Evolutionary conservation across 768 basidiomycete genomes (phyloP).

Genomic region (Boletus rubescentipes): DNA sequence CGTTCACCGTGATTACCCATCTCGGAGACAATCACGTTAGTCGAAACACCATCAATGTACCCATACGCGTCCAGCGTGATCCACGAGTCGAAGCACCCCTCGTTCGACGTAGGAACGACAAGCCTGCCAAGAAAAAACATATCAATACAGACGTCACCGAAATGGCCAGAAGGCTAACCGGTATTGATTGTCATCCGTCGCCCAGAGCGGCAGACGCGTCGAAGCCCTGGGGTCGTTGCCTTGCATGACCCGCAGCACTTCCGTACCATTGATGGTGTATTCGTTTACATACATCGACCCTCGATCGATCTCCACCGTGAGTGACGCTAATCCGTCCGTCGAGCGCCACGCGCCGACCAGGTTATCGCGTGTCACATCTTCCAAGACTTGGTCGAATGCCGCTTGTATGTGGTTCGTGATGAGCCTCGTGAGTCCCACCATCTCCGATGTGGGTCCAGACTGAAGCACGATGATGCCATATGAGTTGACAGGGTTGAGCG

Average conservation of each 20-base stretch:
- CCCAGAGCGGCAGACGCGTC: constrained; percentile 31
- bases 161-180: constrained; percentile 20
- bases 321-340: constrained; percentile 25
- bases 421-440: constrained; percentile 32
- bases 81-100: constrained; percentile 26
- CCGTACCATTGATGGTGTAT: constrained; percentile 33
- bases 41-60: constrained; percentile 24
- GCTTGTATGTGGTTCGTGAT: constrained; percentile 35
- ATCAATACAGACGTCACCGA: neutral
- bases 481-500: constrained; percentile 38
- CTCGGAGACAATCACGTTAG: constrained; percentile 15
- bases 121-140: constrained; percentile 8
- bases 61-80: constrained; percentile 21
- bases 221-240: neutral
- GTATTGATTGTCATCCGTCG: constrained; percentile 41
- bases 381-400: constrained; percentile 34
- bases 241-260: constrained; percentile 37
- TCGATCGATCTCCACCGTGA: constrained; percentile 31
- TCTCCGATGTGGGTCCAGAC: constrained; percentile 37
- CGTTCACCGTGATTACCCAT: neutral
- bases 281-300: constrained; percentile 32
- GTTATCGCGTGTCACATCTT: constrained; percentile 23
- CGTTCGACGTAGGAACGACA: constrained; percentile 8
- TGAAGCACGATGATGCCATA: constrained; percentile 43
- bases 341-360: constrained; percentile 38